Base-by-base conservation (phyloP, 2,329 filamentous ascomycete genomes). In the Penicillium brasilianum region DNA sequence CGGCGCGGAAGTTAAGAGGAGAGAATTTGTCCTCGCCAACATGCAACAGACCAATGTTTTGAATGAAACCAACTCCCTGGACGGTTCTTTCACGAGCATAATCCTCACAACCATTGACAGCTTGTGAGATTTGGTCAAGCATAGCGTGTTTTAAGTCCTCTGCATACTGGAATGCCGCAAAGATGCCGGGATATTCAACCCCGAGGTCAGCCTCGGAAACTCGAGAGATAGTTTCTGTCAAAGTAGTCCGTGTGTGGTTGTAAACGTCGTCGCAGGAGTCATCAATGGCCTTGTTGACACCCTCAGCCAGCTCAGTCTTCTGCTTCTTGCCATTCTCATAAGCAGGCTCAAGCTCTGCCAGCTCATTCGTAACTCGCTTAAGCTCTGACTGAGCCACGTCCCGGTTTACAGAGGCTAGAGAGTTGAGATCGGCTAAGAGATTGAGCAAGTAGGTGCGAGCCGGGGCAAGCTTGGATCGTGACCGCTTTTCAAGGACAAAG, bases 391-490 rank as follows among this genome's bases (percentile, higher is more conserved):
- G 87, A 1, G 93, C 93, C 30, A 97, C 90, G 66, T 97, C 92
- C 28, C 88, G 84, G 76, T 99, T 99, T 69, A 97, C 92, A 0
- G 84, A 87, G 5, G 94, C 94, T 44, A 99, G 83, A 4, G 87
- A 89, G 72, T 92, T 83, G 61, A 99, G 84, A 72, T 99, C 95
- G 68, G 92, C 90, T 36, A 99, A 84, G 28, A 98, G 90, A 76
- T 99, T 99, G 70, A 96, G 82, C 1, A 99, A 86, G 73, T 99
- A 99, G 1, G 94, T 98, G 78, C 93, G 93, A 7, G 95, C 95
- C 5, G 95, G 95, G 1, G 95, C 94, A 61, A 99, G 85, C 80
- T 99, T 99, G 9, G 95, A 98, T 32, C 93, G 88, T 51, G 95
- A 93, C 58, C 95, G 88, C 82, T 98, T 98, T 75, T 99, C 95